Conservation (phyloP, 345 rosid species). For the Triadica sebifera region DNA sequence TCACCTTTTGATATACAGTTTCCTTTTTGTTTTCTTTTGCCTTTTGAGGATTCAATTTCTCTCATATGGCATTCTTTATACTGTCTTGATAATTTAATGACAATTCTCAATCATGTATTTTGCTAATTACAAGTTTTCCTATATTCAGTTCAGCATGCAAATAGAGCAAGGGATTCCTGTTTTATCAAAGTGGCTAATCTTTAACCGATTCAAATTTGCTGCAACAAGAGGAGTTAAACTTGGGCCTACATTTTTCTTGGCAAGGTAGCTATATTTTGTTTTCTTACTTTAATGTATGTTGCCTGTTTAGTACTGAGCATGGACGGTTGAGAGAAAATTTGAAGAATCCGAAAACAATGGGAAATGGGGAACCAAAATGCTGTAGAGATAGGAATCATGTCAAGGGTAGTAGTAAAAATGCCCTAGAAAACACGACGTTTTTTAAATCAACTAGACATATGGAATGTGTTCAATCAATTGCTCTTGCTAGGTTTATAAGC, state of each 20-base stretch:
- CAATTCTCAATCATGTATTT: background rate
- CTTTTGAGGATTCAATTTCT: no score
- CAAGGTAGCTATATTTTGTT: constrained; percentile 50
- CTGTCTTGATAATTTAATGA: background rate
- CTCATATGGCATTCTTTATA: background rate
- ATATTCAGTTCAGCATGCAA: constrained; percentile 72
- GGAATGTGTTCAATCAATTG: background rate
- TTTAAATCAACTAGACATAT: background rate
- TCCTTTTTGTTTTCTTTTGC: background rate
- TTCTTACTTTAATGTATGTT: constrained; percentile 10
- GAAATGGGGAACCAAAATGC: background rate
- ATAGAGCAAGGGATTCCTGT: constrained; percentile 96
- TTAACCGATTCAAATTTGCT: constrained; percentile 82
- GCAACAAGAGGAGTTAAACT: constrained; percentile 83
- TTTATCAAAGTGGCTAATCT: constrained; percentile 84
- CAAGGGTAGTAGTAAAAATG: background rate
- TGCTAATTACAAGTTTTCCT: constrained; percentile 25
- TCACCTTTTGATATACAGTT: constrained; percentile 11
- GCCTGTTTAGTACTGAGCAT: background rate
- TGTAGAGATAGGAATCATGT: background rate
- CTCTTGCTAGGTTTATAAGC: background rate
- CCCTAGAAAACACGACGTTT: constrained; percentile 13
- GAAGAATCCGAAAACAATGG: background rate
- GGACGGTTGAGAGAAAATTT: background rate
- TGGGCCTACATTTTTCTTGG: constrained; percentile 82